Evolutionary conservation across 768 basidiomycete species (phyloP).

Genomic region (Hortiboletus campestris): DNA sequence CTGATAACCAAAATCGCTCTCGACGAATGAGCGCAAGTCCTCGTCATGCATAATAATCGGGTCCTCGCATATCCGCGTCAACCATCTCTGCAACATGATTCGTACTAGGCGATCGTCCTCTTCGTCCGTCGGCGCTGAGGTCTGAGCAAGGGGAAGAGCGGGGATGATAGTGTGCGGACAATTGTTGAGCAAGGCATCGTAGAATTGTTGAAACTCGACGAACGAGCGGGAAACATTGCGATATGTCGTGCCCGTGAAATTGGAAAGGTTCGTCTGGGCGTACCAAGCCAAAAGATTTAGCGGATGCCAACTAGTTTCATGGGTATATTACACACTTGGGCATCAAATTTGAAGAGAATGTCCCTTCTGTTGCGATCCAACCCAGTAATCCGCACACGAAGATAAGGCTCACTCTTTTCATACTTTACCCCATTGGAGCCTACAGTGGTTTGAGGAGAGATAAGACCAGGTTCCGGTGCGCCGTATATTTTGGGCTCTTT

Average conservation of each 20-base stretch:
- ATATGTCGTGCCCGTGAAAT: conserved; percentile 85
- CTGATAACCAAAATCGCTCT: conserved; percentile 96
- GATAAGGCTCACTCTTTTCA: conserved; percentile 79
- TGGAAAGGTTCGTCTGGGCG: conserved; percentile 85
- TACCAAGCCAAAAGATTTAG: not conserved
- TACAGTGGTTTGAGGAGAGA: conserved; percentile 67
- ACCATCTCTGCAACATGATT: conserved; percentile 94
- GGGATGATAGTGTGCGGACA: conserved; percentile 97
- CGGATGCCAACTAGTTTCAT: not conserved
- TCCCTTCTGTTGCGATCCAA: conserved; percentile 95
- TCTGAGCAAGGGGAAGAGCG: conserved; percentile 93
- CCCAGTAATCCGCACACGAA: conserved; percentile 85
- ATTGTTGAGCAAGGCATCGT: conserved; percentile 82
- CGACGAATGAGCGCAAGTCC: conserved; percentile 91
- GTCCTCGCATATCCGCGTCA: conserved; percentile 90
- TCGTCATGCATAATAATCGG: conserved; percentile 86
- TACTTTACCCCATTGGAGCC: conserved; percentile 67
- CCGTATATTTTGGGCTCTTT: conserved; percentile 86
- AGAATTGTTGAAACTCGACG: conserved; percentile 91
- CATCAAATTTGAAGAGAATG: conserved; percentile 90
- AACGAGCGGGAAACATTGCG: conserved; percentile 95
- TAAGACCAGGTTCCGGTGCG: conserved; percentile 77
- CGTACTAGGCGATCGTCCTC: conserved; percentile 96
- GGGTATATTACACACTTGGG: conserved; percentile 58
- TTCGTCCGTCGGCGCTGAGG: conserved; percentile 95